These are phyloP conservation scores for Elsinoe batatas DNA, from an alignment of 2,329 filamentous ascomycete species.

Conservation along the genomic window DNA sequence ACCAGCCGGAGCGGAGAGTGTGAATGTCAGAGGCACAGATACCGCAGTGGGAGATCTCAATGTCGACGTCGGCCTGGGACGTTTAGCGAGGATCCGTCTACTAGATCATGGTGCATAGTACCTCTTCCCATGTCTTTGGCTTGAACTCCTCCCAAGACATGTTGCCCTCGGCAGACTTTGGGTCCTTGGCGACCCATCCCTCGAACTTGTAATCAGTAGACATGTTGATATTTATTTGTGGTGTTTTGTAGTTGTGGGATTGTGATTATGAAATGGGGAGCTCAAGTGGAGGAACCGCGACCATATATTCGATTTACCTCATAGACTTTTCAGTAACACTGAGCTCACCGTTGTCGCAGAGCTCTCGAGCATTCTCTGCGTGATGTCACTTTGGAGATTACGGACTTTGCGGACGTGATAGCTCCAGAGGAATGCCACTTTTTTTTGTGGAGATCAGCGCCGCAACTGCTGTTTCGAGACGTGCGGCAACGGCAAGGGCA, in stretches of 20 bases:
- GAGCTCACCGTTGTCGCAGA: not conserved
- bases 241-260: not conserved
- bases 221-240: constrained; percentile 14
- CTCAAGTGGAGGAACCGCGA: not conserved
- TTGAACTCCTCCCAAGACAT: constrained; percentile 44
- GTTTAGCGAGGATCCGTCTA: constrained; percentile 10
- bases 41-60: constrained; percentile 32
- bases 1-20: constrained; percentile 31
- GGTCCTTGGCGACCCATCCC: constrained; percentile 47
- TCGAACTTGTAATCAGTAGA: constrained; percentile 42
- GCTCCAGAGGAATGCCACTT: not conserved
- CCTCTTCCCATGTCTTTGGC: constrained; percentile 29
- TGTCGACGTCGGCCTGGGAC: constrained; percentile 32
- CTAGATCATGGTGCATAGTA: not conserved
- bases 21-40: constrained; percentile 27
- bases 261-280: no score
- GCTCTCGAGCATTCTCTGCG: not conserved
- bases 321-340: not conserved
- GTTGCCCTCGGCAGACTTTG: constrained; percentile 41
- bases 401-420: constrained; percentile 4
- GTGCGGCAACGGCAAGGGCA: not conserved
- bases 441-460: constrained; percentile 1
- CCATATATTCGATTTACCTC: constrained; percentile 2
- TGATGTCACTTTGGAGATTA: constrained; percentile 8
- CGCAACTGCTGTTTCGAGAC: not conserved